Evolutionary conservation across 2,329 filamentous ascomycete species (phyloP).

Genomic region (Colletotrichum australisinense): DNA sequence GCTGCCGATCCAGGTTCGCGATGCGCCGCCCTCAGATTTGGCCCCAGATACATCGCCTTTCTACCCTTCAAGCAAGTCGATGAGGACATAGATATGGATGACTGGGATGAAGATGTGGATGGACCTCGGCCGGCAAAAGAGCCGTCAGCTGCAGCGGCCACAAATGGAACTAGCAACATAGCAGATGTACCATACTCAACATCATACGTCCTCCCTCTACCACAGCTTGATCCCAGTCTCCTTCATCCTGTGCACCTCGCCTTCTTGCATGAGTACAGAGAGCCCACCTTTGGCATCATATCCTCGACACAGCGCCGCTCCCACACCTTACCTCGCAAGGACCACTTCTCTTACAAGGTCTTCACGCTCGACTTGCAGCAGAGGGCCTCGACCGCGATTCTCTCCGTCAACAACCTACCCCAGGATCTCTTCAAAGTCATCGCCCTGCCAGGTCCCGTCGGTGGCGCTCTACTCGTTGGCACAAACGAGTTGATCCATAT

Average conservation of each 20-base stretch:
- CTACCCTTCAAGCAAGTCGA: slow-evolving; percentile 89
- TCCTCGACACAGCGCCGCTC: slow-evolving; percentile 81
- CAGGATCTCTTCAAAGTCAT: slow-evolving; percentile 88
- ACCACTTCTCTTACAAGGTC: slow-evolving; percentile 90
- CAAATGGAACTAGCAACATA: slow-evolving; percentile 50
- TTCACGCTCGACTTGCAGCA: slow-evolving; percentile 96
- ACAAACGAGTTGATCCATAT: slow-evolving; percentile 94
- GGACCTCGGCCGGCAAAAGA: slow-evolving; percentile 69
- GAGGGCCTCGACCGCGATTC: slow-evolving; percentile 89
- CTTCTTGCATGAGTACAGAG: slow-evolving; percentile 96
- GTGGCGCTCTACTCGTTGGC: slow-evolving; percentile 88
- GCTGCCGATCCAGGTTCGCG: slow-evolving; percentile 91
- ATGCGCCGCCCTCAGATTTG: slow-evolving; percentile 95
- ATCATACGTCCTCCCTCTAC: slow-evolving; percentile 93
- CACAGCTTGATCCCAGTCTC: slow-evolving; percentile 86
- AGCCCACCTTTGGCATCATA: slow-evolving; percentile 95
- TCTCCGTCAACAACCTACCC: slow-evolving; percentile 86
- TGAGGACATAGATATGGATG: slow-evolving; percentile 91
- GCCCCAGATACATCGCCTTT: slow-evolving; percentile 88
- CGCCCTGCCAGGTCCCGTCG: slow-evolving; percentile 85
- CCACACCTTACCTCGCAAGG: slow-evolving; percentile 83
- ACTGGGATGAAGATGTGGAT: slow-evolving; percentile 87
- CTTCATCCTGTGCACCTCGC: slow-evolving; percentile 91
- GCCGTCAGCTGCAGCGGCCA: slow-evolving; percentile 40
- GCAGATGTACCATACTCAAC: slow-evolving; percentile 80